Conservation (phyloP, 2,329 filamentous ascomycete species). For the Cadophora gregata region DNA sequence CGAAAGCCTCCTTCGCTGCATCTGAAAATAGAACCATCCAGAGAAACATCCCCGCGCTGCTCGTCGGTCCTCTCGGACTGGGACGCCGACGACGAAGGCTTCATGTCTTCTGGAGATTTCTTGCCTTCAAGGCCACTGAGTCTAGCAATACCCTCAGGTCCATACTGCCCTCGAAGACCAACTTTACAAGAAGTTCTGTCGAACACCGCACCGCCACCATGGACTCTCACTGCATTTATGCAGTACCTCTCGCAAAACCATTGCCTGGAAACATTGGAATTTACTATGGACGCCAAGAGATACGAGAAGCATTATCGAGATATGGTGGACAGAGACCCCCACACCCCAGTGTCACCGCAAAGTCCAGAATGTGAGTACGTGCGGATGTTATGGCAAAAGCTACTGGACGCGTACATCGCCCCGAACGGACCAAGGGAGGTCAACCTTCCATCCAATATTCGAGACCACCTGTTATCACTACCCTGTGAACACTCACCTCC, state of each 20-base stretch:
- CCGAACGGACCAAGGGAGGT: constrained; percentile 86
- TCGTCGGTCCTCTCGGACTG: constrained; percentile 47
- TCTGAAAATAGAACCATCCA: constrained; percentile 35
- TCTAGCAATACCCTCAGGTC: constrained; percentile 50
- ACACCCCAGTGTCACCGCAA: constrained; percentile 44
- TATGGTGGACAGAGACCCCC: constrained; percentile 51
- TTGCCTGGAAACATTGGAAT: constrained; percentile 94
- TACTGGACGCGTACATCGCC: constrained; percentile 88
- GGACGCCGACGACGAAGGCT: constrained; percentile 55
- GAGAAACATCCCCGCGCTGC: constrained; percentile 42
- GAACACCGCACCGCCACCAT: constrained; percentile 85
- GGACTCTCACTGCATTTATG: constrained; percentile 92
- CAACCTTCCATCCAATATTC: constrained; percentile 85
- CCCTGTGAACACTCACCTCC: constrained; percentile 68
- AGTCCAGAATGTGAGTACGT: constrained; percentile 59
- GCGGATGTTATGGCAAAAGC: constrained; percentile 81
- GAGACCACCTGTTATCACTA: constrained; percentile 76
- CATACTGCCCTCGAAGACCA: constrained; percentile 66
- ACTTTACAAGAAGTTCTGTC: constrained; percentile 86
- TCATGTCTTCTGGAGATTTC: constrained; percentile 54
- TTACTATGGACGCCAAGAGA: constrained; percentile 90
- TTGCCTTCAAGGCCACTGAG: constrained; percentile 53
- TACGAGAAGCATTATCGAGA: constrained; percentile 64
- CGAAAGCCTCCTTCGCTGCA: constrained; percentile 43
- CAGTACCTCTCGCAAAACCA: constrained; percentile 97